These are phyloP conservation scores for Trypanosoma conorhini DNA, from an alignment of 208 protist genomes.

Conservation along the genomic window DNA sequence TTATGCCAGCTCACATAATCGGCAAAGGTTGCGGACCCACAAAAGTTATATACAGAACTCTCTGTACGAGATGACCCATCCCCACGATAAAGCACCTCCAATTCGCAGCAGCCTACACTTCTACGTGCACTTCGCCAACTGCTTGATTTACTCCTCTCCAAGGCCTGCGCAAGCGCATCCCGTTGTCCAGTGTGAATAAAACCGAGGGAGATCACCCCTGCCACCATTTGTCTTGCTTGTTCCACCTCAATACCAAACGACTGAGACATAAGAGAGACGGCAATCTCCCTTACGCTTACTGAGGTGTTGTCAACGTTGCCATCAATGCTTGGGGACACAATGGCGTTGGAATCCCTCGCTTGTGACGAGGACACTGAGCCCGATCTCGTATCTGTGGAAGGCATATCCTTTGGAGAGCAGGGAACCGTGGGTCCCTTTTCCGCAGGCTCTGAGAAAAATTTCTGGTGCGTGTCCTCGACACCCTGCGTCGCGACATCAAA, in stretches of 20 bases:
- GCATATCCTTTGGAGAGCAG: background rate
- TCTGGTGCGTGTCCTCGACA: constrained; percentile 5
- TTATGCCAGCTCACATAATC: constrained; percentile 53
- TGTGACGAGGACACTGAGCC: background rate
- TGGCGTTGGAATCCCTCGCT: no score
- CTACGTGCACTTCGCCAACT: constrained; percentile 18
- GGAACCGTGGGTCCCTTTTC: background rate
- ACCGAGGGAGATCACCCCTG: constrained; percentile 10
- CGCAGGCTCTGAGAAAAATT: background rate
- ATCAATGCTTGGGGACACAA: background rate
- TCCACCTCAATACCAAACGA: constrained; percentile 25
- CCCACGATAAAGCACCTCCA: constrained; percentile 30
- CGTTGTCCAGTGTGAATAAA: constrained; percentile 7
- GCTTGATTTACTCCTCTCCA: background rate
- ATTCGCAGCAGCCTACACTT: constrained; percentile 9
- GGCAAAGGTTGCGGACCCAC: constrained; percentile 64
- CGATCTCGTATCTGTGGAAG: background rate
- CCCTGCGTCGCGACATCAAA: constrained; percentile 31
- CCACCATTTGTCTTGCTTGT: constrained; percentile 16
- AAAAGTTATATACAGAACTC: constrained; percentile 52
- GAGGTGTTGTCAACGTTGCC: background rate
- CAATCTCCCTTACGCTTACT: background rate
- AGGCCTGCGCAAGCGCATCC: constrained; percentile 2
- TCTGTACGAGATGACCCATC: constrained; percentile 40
- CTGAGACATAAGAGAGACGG: constrained; percentile 7